A percentile compares a stretch with the other conserved stretches of the same genome.
phyloP scores from a whole-genome alignment of 2,329 filamentous ascomycete species.

The Diaporthe ampelina region DNA sequence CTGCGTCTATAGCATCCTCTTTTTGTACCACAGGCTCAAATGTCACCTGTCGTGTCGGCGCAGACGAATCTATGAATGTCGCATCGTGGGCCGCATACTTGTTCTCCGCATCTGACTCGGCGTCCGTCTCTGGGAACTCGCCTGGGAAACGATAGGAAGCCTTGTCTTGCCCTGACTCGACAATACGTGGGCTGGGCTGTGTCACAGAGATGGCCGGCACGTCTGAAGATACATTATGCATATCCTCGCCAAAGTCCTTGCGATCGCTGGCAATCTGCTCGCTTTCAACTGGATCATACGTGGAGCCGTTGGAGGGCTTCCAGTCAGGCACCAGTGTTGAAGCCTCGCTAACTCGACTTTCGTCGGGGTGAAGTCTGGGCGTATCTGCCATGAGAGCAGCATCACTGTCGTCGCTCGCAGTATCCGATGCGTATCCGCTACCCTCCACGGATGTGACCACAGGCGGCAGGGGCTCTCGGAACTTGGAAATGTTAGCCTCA shows the following conservation, averaged over 20 bases:
- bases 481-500: conserved; percentile 68
- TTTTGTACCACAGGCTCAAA: conserved; percentile 46
- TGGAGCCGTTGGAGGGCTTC: conserved; percentile 20
- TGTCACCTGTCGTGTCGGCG: conserved; percentile 36
- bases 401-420: conserved; percentile 59
- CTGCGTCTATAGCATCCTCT: conserved; percentile 39
- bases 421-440: conserved; percentile 74
- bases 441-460: conserved; percentile 79
- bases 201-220: conserved; percentile 62
- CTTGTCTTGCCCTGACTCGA: conserved; percentile 43
- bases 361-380: conserved; percentile 43
- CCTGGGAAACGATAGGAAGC: conserved; percentile 67
- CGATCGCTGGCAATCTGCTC: conserved; percentile 38
- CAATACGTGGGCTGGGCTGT: conserved; percentile 57
- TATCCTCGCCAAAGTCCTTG: conserved; percentile 35
- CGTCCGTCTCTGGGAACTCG: conserved; percentile 65
- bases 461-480: conserved; percentile 76
- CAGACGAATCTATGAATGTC: conserved; percentile 19
- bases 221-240: conserved; percentile 27
- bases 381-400: conserved; percentile 47
- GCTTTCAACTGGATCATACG: neutral
- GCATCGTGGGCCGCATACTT: neutral
- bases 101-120: conserved; percentile 38
- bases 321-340: conserved; percentile 38
- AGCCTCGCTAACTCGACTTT: conserved; percentile 41